Evolutionary conservation across 306 rosid species (phyloP).

Genomic region (Boehmeria nivea): DNA sequence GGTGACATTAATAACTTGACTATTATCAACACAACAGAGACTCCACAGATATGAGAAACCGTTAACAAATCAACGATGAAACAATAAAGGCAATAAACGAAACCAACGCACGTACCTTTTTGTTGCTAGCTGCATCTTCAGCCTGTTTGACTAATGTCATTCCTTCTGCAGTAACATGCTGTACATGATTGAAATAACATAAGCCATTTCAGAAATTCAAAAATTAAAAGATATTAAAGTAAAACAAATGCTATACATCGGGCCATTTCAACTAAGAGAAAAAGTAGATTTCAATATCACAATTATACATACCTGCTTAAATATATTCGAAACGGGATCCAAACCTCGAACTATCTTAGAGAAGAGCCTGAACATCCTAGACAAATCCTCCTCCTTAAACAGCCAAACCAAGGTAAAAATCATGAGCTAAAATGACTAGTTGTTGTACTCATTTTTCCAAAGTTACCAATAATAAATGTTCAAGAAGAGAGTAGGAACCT

Average conservation of each 20-base stretch:
- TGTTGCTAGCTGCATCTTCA: constrained; percentile 93
- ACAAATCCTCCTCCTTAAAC: constrained; percentile 72
- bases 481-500: constrained; percentile 21
- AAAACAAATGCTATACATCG: not conserved
- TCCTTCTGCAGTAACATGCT: constrained; percentile 95
- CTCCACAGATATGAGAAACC: not conserved
- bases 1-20: constrained; percentile 1
- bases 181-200: constrained; percentile 13
- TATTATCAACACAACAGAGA: not conserved
- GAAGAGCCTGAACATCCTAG: constrained; percentile 97
- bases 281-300: not conserved
- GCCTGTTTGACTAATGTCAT: constrained; percentile 93
- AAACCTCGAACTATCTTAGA: constrained; percentile 86
- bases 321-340: constrained; percentile 83
- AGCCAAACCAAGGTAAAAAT: not conserved
- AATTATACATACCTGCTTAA: constrained; percentile 59
- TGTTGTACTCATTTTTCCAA: constrained; percentile 3
- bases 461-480: not conserved
- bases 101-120: constrained; percentile 49
- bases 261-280: constrained; percentile 2
- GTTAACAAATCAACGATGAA: not conserved
- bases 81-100: not conserved
- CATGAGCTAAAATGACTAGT: constrained; percentile 1
- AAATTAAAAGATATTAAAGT: constrained; percentile 8
- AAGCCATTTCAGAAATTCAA: constrained; percentile 9